Evolutionary conservation across 1,284 basidiomycete genomes (phyloP), one percentile per base, ranked within the genome.

Genomic region (Xerocomus minutiporus): DNA sequence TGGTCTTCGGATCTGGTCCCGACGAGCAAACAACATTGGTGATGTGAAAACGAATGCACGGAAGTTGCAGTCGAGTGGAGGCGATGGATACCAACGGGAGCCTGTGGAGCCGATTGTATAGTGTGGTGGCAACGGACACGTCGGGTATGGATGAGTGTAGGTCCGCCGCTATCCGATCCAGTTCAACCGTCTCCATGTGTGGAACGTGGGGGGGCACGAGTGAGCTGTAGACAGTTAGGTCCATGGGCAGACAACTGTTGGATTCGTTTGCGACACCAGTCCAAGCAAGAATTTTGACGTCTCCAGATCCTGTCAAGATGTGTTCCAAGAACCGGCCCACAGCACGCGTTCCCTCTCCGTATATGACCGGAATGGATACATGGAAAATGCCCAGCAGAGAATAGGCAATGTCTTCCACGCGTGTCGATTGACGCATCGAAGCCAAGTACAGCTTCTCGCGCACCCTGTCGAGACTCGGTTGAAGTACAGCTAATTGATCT

Each of bases 261-360:
- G 58, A 50, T 8, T 26, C 5, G 1, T 49, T 42, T 3, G 46
- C 6, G 8, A 0, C 9, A 4, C 57, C 53, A 0, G 46, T 59
- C 57, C 57, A 59, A 9, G 57, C 51, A 2, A 59, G 51, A 23
- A 51, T 40, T 1, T 44, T 40, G 5, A 56, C 43, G n/a, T 59
- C 57, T 0, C 46, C 40, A 0, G 57, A 59, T 5, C 55, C 44
- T 0, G 46, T 46, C 13, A 57, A 26, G 13, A 57, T 15, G 4
- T 53, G 28, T 4, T 59, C 57, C 23, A 59, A n/a, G 4, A 59
- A 25, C 5, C 57, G 51, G 35, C 57, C 53, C 2, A 59, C 46
- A 0, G 57, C 57, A 8, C 45, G 47, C 5, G 41, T 40, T 0
- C 53, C 57, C 17, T 58, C 52, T 9, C 32, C 45, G 8, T 28